Base-by-base conservation (phyloP, 306 rosid genomes). In the Fragaria ananassa region DNA sequence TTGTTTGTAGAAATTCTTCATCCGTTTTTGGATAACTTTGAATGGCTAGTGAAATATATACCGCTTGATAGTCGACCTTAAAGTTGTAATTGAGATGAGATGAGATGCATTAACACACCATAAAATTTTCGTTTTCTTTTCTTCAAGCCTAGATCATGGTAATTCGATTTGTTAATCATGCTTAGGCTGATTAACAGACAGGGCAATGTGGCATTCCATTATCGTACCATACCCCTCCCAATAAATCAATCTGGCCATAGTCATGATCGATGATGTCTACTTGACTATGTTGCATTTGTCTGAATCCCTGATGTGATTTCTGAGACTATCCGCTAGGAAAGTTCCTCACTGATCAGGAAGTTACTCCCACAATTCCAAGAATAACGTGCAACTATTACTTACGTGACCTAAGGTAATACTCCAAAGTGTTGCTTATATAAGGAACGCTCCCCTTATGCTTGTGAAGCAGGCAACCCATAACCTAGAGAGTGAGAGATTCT, bases 281-380 rank as follows among this genome's bases (percentile, higher is more conserved):
- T 2, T 1, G 46, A 42, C 46, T 8, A 0, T 3, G 21, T 74
- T 58, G 62, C 53, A 31, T 70, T 56, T 81, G 83, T 78, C 74
- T 67, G 74, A 68, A 35, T 64, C 70, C 21, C 15, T 35, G 8
- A 7, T 72, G 65, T n/a, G 21, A 72, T 72, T 14, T 23, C 15
- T 69, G 62, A 78, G 91, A 87, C 21, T 63, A 88, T 68, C 79
- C 83, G 77, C 93, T 47, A 42, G 86, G 96, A 91, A 89, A 78
- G 82, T 86, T 90, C 95, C 78, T 82, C 78, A 69, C 15, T 70
- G 42, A 35, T 64, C 13, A 74, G 51, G 74, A 57, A 61, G 47
- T 60, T 61, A 49, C 81, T 42, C 39, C 23, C 46, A 53, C 37
- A 74, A 74, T 11, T 23, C 71, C 80, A 75, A 75, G 17, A 53